Evolutionary conservation across 768 basidiomycete species (phyloP), one percentile per base, ranked within the genome.

Genomic region (Leccinum truebloodii): DNA sequence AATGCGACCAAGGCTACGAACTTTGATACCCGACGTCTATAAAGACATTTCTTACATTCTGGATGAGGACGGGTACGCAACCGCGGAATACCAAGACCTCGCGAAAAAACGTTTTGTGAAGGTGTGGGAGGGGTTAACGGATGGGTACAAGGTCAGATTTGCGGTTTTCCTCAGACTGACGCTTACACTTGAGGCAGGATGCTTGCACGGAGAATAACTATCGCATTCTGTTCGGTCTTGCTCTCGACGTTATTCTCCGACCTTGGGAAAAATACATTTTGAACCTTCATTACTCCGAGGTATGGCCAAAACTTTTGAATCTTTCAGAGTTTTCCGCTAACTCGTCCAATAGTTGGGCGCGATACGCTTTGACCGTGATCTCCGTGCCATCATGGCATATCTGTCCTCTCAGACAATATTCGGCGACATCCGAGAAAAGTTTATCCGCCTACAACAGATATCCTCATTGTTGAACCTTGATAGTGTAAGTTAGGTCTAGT

Each of bases 221-320:
- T 70, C 88, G 90, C 10, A 71, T 88, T 24, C 88, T 98, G 76
- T 96, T 95, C 69, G 85, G 86, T 9, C 82, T 96, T 39, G 87
- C 88, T 0, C 81, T 98, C 16, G 95, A 96, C 69, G 85, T 92
- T 7, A 78, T 98, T 20, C 85, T 97, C n/a, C 82, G 92, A 52
- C 95, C 95, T 49, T 98, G 95, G 95, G 97, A 99, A 76, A 96
- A 92, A 73, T 84, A 87, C 65, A 79, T 95, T 22, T 80, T 87
- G 66, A 81, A 85, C 1, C 80, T 96, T 68, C 89, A 84, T 74
- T 98, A 91, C 71, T 92, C 92, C 12, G 96, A 98, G 82, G 95
- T 90, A 65, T 28, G 83, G 60, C 14, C 30, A 22, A 44, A 46
- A 24, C 3, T 6, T 32, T 1, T 28, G 6, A n/a, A 24, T 3